Percentiles rank a stretch among this genome's conserved stretches.
phyloP scores from a whole-genome alignment of 1,284 basidiomycete species.

The Apiotrichum gamsii region DNA sequence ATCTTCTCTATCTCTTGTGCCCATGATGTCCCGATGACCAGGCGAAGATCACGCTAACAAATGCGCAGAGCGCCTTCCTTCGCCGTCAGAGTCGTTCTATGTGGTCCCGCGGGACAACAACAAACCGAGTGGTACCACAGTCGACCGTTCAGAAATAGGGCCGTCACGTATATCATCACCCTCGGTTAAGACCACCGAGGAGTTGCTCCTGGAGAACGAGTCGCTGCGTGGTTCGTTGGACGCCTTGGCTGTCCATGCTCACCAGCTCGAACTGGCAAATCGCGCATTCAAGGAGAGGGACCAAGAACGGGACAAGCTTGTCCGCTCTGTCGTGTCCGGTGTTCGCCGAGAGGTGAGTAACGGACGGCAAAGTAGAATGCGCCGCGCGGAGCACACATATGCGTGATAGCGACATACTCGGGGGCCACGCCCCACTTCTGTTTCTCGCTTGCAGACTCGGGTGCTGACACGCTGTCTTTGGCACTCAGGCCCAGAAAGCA shows the following conservation, averaged over 20 bases:
- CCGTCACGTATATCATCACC: constrained; percentile 1
- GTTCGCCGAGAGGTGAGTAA: constrained; percentile 38
- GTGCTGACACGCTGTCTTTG: too few relatives aligned
- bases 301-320: constrained; percentile 34
- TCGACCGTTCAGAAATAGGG: background rate
- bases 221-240: constrained; percentile 42
- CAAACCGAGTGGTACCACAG: background rate
- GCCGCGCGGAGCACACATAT: too few relatives aligned
- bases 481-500: constrained; percentile 27
- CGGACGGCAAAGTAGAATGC: too few relatives aligned
- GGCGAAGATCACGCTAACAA: too few relatives aligned
- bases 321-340: constrained; percentile 36
- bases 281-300: constrained; percentile 21
- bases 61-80: too few relatives aligned
- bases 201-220: constrained; percentile 44
- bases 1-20: too few relatives aligned
- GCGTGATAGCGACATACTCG: too few relatives aligned
- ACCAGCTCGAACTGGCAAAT: constrained; percentile 34
- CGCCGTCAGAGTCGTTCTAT: constrained; percentile 36
- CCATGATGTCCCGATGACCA: too few relatives aligned
- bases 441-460: background rate
- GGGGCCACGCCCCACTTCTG: too few relatives aligned
- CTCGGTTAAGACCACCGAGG: constrained; percentile 43
- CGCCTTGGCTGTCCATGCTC: constrained; percentile 37
- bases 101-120: constrained; percentile 19